These are phyloP conservation scores for Tuber borchii DNA, from an alignment of 495 filamentous ascomycete species.

Conservation along the genomic window DNA sequence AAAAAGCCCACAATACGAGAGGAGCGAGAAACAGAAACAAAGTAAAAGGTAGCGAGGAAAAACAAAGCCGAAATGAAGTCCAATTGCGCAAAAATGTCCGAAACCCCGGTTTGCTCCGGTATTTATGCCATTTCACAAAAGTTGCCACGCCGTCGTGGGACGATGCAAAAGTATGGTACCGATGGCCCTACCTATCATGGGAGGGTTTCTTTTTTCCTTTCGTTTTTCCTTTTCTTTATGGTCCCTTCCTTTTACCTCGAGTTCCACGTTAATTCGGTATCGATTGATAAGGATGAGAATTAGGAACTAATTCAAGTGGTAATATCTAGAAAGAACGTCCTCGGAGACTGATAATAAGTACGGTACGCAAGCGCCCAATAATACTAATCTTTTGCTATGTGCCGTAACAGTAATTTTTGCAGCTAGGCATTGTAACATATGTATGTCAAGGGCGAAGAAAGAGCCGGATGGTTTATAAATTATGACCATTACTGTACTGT, in stretches of 20 bases:
- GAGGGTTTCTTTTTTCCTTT: not conserved
- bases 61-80: not conserved
- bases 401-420: not conserved
- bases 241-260: not conserved
- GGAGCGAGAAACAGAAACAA: not conserved
- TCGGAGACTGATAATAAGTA: not conserved
- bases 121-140: not conserved
- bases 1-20: not conserved
- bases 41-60: not conserved
- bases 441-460: not conserved
- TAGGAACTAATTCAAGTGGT: not conserved
- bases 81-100: slow-evolving; percentile 5
- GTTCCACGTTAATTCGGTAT: not conserved
- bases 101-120: not conserved
- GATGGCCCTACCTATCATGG: not conserved
- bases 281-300: not conserved
- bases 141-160: not conserved
- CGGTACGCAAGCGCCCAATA: not conserved
- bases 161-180: not conserved
- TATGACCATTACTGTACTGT: not conserved
- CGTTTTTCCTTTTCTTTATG: not conserved
- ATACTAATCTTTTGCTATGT: not conserved
- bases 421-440: not conserved
- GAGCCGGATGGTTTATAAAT: not conserved
- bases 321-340: not conserved